These are phyloP conservation scores for Fraxinus dipetala DNA, from an alignment of 305 asterid species.

Conservation along the genomic window DNA sequence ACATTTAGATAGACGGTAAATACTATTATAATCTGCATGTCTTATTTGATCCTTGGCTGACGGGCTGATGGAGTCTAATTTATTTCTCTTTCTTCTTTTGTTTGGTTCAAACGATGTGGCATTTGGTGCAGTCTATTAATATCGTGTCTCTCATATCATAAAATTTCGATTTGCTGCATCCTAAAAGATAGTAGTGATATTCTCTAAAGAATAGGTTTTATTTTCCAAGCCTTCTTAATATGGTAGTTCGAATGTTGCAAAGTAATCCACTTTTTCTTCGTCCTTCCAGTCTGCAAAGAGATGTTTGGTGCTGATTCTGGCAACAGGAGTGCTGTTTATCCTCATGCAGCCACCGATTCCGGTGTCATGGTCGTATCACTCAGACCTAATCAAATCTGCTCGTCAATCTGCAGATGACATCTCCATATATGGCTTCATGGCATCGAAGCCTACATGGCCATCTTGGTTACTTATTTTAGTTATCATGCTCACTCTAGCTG, in stretches of 20 bases:
- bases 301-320: constrained; percentile 77
- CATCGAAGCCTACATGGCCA: constrained; percentile 91
- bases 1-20: background rate
- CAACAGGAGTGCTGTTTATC: constrained; percentile 75
- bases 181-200: background rate
- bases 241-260: background rate
- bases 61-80: background rate
- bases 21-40: background rate
- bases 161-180: background rate
- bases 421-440: constrained; percentile 89
- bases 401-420: constrained; percentile 89
- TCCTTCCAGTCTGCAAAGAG: constrained; percentile 84
- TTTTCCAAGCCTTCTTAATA: background rate
- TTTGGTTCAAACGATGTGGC: constrained; percentile 18
- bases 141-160: background rate
- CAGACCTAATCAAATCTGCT: constrained; percentile 72
- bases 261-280: constrained; percentile 21
- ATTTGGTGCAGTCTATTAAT: background rate
- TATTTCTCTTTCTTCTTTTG: background rate
- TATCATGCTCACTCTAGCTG: constrained; percentile 86
- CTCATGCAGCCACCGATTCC: constrained; percentile 96
- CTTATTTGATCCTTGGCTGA: background rate
- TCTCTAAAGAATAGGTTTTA: constrained; percentile 1
- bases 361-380: constrained; percentile 69
- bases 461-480: constrained; percentile 93